Evolutionary conservation across 2,329 filamentous ascomycete species (phyloP).

Genomic region (Xenoacremonium recifei): DNA sequence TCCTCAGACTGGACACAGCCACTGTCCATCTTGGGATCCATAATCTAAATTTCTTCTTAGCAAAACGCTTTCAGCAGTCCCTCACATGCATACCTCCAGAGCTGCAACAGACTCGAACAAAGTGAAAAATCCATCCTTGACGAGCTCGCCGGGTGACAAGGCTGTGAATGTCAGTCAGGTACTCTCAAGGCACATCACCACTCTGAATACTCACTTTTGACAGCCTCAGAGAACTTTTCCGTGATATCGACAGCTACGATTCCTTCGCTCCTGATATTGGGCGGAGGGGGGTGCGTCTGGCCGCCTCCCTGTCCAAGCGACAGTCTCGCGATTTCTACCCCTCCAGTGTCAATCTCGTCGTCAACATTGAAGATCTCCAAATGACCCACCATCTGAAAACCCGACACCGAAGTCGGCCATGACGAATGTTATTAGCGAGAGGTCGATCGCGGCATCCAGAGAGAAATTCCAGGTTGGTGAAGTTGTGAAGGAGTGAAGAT

Average conservation of each 20-base stretch:
- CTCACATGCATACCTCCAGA: slow-evolving; percentile 79
- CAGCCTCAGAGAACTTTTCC: slow-evolving; percentile 51
- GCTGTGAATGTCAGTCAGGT: slow-evolving; percentile 48
- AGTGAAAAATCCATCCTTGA: slow-evolving; percentile 93
- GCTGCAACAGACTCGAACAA: slow-evolving; percentile 92
- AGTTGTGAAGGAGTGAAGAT: slow-evolving; percentile 2
- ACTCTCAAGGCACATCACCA: background rate
- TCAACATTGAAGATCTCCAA: slow-evolving; percentile 1
- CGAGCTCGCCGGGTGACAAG: slow-evolving; percentile 74
- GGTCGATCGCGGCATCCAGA: slow-evolving; percentile 16
- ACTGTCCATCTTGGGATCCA: slow-evolving; percentile 99
- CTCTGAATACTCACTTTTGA: slow-evolving; percentile 41
- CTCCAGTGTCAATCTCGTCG: slow-evolving; percentile 26
- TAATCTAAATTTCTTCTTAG: slow-evolving; percentile 69
- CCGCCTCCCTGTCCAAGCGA: slow-evolving; percentile 36
- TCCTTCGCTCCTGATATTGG: slow-evolving; percentile 44
- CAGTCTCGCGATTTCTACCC: slow-evolving; percentile 40
- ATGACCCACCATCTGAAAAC: slow-evolving; percentile 34
- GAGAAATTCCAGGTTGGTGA: slow-evolving; percentile 14
- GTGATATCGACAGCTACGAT: slow-evolving; percentile 60
- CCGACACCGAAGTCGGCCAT: slow-evolving; percentile 37
- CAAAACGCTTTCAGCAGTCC: slow-evolving; percentile 86
- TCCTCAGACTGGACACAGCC: slow-evolving; percentile 78
- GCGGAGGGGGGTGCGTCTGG: slow-evolving; percentile 33
- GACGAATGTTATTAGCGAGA: slow-evolving; percentile 9